Base-by-base conservation (phyloP, 768 basidiomycete species). In the Tricholoma saponaceum region DNA sequence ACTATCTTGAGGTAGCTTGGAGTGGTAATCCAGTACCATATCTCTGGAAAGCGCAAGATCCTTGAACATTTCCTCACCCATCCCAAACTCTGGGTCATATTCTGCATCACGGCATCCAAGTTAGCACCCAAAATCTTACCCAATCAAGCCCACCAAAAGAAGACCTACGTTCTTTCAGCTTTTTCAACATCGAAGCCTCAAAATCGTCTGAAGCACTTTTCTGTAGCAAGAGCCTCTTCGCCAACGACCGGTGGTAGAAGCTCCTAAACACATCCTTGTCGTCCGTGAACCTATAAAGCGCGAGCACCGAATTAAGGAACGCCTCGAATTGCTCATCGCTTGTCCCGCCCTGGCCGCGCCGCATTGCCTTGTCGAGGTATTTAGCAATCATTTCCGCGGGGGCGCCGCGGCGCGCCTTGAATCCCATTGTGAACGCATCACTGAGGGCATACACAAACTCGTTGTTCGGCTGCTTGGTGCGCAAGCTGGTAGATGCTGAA, bases 11-110 rank as follows among this genome's bases (percentile, higher is more conserved):
- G 69, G 50, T 33, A 80, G 63, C 62, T 81, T 78, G 25, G 72
- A 65, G 57, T 85, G 80, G 70, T 85, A 91, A 59, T 88, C 87
- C 0, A 70, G 67, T 79, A 92, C 83, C 20, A 83, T 67, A 56
- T 95, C 92, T 52, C 83, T 72, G 1, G 92, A 95, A 16, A 92
- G 74, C 0, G 83, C 82, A 3, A 96, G 75, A 66, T 96, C 95
- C 59, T 86, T 94, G 76, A 98, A 96, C 96, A 98, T 96, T 39
- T 92, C 85, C 64, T 94, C 92, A 51, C 94, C 93, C 75, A 89
- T 90, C 7, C 89, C 90, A 66, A 98, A 98, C 59, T 96, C 95
- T 10, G 95, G 90, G 68, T 98, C 97, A 65, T 95, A 96, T 53
- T 89, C 96, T 96, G 26, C 30, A 56, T 0, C 9, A 46, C 25